Evolutionary conservation across 805 yeast genomes (phyloP), one percentile per base, ranked within the genome.

Genomic region (Tetrapisispora taiwanensis): DNA sequence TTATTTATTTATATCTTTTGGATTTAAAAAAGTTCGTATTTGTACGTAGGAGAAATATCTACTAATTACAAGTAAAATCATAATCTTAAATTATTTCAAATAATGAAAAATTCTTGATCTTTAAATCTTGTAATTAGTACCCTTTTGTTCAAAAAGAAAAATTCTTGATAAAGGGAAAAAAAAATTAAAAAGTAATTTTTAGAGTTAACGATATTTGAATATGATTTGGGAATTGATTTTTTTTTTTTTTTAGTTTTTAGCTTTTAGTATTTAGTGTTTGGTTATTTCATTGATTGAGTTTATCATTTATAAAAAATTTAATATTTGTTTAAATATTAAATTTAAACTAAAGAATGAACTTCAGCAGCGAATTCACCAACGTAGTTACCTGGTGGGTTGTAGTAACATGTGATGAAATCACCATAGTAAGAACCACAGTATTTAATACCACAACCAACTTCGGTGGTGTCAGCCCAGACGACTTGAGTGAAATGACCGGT

Each of bases 401-500:
- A 87, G 42, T 81, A 77, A 63, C 95, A 87, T 49, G 84, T 75
- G 45, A 82, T 69, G 66, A 84, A 85, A 52, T 69, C 66, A 43
- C 78, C 77, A 75, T 72, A 68, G 39, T 43, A 36, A 56, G 68
- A 66, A 40, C 62, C 54, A 67, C 95, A 84, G 51, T 71, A 60
- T 57, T 76, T 79, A 62, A 70, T 67, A 43, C 82, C 86, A 70
- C 94, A 84, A 41, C 92, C 94, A 17, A 84, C 62, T 51, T 74
- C 63, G 8, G 75, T 64, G 34, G 83, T 66, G 7, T 70, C 54
- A 49, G 74, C 74, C 94, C 94, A 84, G 22, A 84, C 74, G 30
- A 82, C 56, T 64, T 84, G 90, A 14, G 90, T 82, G 68, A 84
- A 84, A 59, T 84, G 94, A 45, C 85, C 85, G 15, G 51, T 33